Percentiles rank a stretch among this genome's conserved stretches.
Conservation (phyloP, 2,329 filamentous ascomycete species). For the Thelonectria blattea region DNA sequence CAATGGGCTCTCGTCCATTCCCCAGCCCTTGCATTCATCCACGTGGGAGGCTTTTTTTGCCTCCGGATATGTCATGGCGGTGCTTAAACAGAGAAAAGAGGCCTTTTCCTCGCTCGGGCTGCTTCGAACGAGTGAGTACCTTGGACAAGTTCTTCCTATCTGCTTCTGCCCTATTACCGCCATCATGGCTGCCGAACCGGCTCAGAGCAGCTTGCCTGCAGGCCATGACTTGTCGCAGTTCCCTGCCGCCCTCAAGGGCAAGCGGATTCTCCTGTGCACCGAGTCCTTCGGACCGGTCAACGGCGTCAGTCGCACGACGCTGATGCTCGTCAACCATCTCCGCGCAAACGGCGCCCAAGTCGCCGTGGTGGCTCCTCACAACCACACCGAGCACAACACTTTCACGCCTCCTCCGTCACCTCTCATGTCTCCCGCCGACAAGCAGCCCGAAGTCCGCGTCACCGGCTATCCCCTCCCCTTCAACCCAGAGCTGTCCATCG, state of each 20-base stretch:
- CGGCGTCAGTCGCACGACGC: conserved; percentile 73
- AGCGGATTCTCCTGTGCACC: conserved; percentile 70
- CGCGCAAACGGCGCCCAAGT: conserved; percentile 68
- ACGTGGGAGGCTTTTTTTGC: conserved; percentile 37
- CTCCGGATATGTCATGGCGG: conserved; percentile 6
- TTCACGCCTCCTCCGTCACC: conserved; percentile 53
- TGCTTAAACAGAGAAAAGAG: conserved; percentile 34
- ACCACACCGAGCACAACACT: conserved; percentile 60
- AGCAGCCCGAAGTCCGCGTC: conserved; percentile 61
- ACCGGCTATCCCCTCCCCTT: conserved; percentile 72
- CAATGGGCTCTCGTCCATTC: conserved; percentile 22
- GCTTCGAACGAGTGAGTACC: neutral
- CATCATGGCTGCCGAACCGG: conserved; percentile 26
- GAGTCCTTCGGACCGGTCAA: conserved; percentile 77
- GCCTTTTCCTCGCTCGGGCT: conserved; percentile 22
- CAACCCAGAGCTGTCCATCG: conserved; percentile 73
- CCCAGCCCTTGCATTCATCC: conserved; percentile 23
- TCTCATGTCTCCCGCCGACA: conserved; percentile 40
- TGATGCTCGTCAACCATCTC: conserved; percentile 72
- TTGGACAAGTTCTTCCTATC: conserved; percentile 11
- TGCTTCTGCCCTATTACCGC: conserved; percentile 2
- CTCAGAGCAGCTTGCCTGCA: conserved; percentile 11
- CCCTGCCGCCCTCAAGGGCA: conserved; percentile 59
- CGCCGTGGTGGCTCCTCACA: conserved; percentile 69
- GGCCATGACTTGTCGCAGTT: conserved; percentile 53